Evolutionary conservation across 1,139 yeast genomes (phyloP).

Genomic region (Protomyces inundatus): DNA sequence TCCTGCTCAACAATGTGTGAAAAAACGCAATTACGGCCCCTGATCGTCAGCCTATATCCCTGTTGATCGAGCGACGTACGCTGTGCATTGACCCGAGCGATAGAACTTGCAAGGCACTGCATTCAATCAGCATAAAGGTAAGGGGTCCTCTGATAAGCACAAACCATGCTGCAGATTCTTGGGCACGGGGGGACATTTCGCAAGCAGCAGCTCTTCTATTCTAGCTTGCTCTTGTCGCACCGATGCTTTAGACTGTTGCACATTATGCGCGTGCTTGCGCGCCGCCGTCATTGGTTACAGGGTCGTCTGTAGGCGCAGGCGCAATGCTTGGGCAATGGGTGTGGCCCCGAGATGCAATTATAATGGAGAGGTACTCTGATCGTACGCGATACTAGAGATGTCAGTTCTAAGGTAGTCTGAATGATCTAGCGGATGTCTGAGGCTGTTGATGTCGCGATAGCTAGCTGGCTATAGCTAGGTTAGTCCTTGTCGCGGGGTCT

Average conservation of each 20-base stretch:
- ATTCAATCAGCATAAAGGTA: background rate
- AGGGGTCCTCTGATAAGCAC: background rate
- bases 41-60: background rate
- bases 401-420: no score
- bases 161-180: slow-evolving; percentile 24
- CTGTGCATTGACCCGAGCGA: slow-evolving; percentile 25
- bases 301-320: no score
- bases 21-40: slow-evolving; percentile 41
- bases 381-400: no score
- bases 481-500: no score
- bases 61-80: background rate
- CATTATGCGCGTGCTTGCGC: background rate
- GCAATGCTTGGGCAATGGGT: no score
- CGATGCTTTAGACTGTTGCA: background rate
- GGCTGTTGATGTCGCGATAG: no score
- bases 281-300: background rate
- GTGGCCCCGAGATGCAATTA: no score
- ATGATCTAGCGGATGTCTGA: no score
- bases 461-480: no score
- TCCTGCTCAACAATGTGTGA: slow-evolving; percentile 67
- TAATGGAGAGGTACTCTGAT: no score
- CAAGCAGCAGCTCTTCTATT: background rate
- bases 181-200: slow-evolving; percentile 10
- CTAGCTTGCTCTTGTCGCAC: background rate
- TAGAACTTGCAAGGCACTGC: slow-evolving; percentile 21